These are phyloP conservation scores for Wickerhamomyces silvicola DNA, from an alignment of 805 yeast species.

Conservation along the genomic window DNA sequence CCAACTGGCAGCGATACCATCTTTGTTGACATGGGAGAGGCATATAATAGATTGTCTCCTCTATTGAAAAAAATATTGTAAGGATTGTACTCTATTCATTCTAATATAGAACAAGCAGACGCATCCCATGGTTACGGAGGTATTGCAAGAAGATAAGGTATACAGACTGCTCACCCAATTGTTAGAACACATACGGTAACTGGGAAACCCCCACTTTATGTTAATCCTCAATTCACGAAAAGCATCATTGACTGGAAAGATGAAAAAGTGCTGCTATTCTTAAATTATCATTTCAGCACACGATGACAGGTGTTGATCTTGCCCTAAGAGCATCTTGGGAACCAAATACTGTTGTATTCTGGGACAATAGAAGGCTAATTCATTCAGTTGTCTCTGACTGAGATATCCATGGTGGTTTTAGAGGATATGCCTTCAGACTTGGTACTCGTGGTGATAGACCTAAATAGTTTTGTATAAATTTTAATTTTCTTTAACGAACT, in stretches of 20 bases:
- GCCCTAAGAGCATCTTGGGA: conserved; percentile 18
- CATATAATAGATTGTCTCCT: conserved; percentile 47
- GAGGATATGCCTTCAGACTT: conserved; percentile 10
- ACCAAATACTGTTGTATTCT: conserved; percentile 17
- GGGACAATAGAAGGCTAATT: conserved; percentile 28
- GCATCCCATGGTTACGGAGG: conserved; percentile 42
- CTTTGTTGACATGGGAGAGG: conserved; percentile 48
- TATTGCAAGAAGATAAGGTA: conserved; percentile 37
- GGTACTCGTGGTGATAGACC: conserved; percentile 10
- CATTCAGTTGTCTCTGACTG: conserved; percentile 43
- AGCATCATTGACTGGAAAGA: conserved; percentile 47
- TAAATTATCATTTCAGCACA: conserved; percentile 38
- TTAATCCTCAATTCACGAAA: conserved; percentile 44
- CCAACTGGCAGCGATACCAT: conserved; percentile 48
- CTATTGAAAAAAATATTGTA: conserved; percentile 39
- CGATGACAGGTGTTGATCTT: conserved; percentile 36
- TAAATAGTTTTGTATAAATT: not conserved
- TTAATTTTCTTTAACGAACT: too few relatives aligned
- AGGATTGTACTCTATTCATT: conserved; percentile 38
- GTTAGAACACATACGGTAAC: conserved; percentile 62
- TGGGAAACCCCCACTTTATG: conserved; percentile 53
- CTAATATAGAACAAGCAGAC: conserved; percentile 35
- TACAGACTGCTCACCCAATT: conserved; percentile 38
- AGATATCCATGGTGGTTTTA: conserved; percentile 2
- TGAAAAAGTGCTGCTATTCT: conserved; percentile 41